These are phyloP conservation scores for Cordyceps tenuipes DNA, from an alignment of 2,329 filamentous ascomycete genomes.

Conservation along the genomic window DNA sequence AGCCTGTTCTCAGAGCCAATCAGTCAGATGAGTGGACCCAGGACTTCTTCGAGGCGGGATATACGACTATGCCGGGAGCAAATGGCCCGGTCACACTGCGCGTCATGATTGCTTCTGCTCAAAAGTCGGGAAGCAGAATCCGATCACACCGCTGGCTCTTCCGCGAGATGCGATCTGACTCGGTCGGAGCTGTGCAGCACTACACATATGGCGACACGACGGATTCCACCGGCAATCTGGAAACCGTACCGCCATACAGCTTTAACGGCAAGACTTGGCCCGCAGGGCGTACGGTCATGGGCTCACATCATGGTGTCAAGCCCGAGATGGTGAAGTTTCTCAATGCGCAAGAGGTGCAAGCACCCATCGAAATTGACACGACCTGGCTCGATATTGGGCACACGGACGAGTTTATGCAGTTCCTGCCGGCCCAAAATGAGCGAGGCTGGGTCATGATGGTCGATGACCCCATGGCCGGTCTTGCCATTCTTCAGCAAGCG, in stretches of 20 bases:
- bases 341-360: conserved; percentile 26
- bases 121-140: neutral
- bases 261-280: conserved; percentile 1
- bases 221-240: conserved; percentile 6
- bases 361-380: conserved; percentile 26
- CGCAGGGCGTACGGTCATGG: neutral
- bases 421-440: conserved; percentile 19
- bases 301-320: neutral
- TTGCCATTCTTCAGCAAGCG: conserved; percentile 16
- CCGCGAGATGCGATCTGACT: conserved; percentile 4
- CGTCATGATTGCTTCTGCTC: conserved; percentile 6
- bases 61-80: conserved; percentile 1
- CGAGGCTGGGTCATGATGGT: conserved; percentile 20
- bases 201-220: neutral
- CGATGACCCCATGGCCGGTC: conserved; percentile 17
- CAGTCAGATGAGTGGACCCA: neutral
- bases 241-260: conserved; percentile 2
- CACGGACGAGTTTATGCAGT: conserved; percentile 24
- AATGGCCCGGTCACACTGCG: neutral
- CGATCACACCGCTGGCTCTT: neutral
- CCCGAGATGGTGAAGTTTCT: conserved; percentile 22
- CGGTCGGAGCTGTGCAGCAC: neutral
- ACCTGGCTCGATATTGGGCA: conserved; percentile 21
- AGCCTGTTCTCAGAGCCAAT: no score
- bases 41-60: conserved; percentile 9